Percentiles rank a stretch among this genome's conserved stretches.
These are phyloP conservation scores for Priceomyces castillae DNA, from an alignment of 805 yeast genomes.

Conservation along the genomic window DNA sequence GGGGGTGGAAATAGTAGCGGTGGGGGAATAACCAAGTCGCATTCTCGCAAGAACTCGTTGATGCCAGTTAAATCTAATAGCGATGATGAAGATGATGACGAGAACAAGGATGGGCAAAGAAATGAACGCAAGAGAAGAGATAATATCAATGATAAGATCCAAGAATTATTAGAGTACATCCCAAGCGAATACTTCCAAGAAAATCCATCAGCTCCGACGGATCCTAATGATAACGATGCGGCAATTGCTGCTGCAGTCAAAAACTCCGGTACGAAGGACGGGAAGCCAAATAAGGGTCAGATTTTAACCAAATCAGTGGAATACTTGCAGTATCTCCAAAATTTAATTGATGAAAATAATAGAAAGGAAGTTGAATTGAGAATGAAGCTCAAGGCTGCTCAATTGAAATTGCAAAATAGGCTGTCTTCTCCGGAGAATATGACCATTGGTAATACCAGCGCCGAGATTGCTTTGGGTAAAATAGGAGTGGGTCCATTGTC, in stretches of 20 bases:
- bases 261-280: slow-evolving; percentile 68
- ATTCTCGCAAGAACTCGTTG: slow-evolving; percentile 34
- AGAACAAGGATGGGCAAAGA: slow-evolving; percentile 32
- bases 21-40: slow-evolving; percentile 40
- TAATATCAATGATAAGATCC: slow-evolving; percentile 44
- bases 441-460: slow-evolving; percentile 60
- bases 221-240: slow-evolving; percentile 18
- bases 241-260: slow-evolving; percentile 29
- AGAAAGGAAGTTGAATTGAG: slow-evolving; percentile 74
- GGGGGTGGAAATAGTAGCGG: slow-evolving; percentile 14
- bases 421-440: slow-evolving; percentile 42
- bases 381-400: slow-evolving; percentile 54
- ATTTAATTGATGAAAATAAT: slow-evolving; percentile 72
- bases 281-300: slow-evolving; percentile 83
- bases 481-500: slow-evolving; percentile 84
- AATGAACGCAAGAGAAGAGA: slow-evolving; percentile 43
- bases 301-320: slow-evolving; percentile 73
- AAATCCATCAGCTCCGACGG: slow-evolving; percentile 9
- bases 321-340: slow-evolving; percentile 64
- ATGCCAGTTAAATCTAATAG: slow-evolving; percentile 22
- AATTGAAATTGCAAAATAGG: slow-evolving; percentile 41
- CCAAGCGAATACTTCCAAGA: slow-evolving; percentile 38
- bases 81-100: slow-evolving; percentile 19
- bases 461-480: slow-evolving; percentile 69
- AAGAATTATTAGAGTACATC: slow-evolving; percentile 38